Conservation (phyloP, 345 rosid genomes). For the Lepidium aucheri region DNA sequence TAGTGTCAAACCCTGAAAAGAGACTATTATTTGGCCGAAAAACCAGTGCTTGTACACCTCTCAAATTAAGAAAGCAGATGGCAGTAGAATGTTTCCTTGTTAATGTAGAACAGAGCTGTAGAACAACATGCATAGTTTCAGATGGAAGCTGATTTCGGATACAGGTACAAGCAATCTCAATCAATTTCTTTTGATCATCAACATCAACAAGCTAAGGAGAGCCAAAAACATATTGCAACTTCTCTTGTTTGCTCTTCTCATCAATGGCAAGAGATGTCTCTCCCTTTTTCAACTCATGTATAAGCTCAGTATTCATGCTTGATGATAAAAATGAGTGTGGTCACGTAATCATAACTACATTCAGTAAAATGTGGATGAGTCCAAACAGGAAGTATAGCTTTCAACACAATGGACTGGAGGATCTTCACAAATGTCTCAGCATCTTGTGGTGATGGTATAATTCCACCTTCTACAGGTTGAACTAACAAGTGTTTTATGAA, state of each 20-base stretch:
- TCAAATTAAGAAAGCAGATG: slow-evolving; percentile 73
- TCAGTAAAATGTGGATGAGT: too few species aligned
- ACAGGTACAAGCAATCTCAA: slow-evolving; percentile 78
- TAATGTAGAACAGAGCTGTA: slow-evolving; percentile 83
- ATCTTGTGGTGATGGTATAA: too few species aligned
- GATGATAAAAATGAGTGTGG: slow-evolving; percentile 66
- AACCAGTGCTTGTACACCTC: slow-evolving; percentile 70
- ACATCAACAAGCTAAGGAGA: slow-evolving; percentile 42
- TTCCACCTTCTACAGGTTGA: too few species aligned
- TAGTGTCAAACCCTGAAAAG: slow-evolving; percentile 83
- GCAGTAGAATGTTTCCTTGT: slow-evolving; percentile 75
- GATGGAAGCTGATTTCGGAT: slow-evolving; percentile 79
- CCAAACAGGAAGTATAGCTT: too few species aligned
- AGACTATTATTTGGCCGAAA: slow-evolving; percentile 81
- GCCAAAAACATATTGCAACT: slow-evolving; percentile 49
- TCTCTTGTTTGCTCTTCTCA: slow-evolving; percentile 64
- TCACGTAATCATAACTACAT: slow-evolving; percentile 71
- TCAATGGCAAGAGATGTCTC: slow-evolving; percentile 39
- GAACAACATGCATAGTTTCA: slow-evolving; percentile 85
- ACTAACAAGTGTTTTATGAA: slow-evolving; percentile 76
- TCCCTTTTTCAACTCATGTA: slow-evolving; percentile 60
- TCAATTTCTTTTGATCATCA: slow-evolving; percentile 63
- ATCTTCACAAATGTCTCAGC: too few species aligned
- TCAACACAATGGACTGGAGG: too few species aligned
- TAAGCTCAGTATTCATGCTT: slow-evolving; percentile 63